Evolutionary conservation across 768 basidiomycete species (phyloP).

Genomic region (Hortiboletus flavorubellus): DNA sequence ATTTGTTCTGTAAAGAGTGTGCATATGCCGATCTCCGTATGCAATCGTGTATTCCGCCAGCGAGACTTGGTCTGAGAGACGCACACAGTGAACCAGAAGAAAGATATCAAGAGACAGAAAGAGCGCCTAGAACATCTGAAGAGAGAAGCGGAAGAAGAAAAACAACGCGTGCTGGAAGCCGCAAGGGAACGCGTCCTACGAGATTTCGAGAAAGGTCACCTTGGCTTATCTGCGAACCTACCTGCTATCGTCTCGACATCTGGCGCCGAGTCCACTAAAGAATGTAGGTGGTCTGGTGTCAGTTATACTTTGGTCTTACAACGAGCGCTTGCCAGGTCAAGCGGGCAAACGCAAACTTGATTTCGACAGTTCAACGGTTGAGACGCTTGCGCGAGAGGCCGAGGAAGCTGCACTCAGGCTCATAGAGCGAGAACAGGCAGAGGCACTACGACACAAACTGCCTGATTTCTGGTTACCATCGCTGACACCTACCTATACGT

Average conservation of each 20-base stretch:
- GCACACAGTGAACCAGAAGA: conserved; percentile 78
- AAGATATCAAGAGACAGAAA: conserved; percentile 90
- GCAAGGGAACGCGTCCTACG: conserved; percentile 85
- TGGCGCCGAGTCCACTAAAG: conserved; percentile 33
- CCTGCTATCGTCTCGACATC: conserved; percentile 37
- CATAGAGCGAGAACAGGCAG: conserved; percentile 84
- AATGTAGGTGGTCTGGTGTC: conserved; percentile 29
- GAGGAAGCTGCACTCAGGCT: conserved; percentile 82
- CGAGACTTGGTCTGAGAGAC: conserved; percentile 8
- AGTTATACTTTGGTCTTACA: neutral
- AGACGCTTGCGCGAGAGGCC: conserved; percentile 70
- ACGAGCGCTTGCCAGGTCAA: conserved; percentile 37
- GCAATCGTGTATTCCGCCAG: conserved; percentile 22
- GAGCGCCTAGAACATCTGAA: conserved; percentile 68
- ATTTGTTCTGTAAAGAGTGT: conserved; percentile 96
- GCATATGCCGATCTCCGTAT: conserved; percentile 79
- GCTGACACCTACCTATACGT: conserved; percentile 76
- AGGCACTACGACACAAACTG: conserved; percentile 80
- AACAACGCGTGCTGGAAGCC: conserved; percentile 57
- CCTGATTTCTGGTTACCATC: conserved; percentile 98
- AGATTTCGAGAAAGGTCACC: conserved; percentile 88
- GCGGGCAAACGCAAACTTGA: conserved; percentile 83
- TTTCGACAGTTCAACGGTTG: conserved; percentile 71
- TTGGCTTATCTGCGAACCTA: conserved; percentile 54
- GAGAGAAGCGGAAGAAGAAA: conserved; percentile 79